Conservation (phyloP, 2,329 filamentous ascomycete genomes). For the Colletotrichum sp. region DNA sequence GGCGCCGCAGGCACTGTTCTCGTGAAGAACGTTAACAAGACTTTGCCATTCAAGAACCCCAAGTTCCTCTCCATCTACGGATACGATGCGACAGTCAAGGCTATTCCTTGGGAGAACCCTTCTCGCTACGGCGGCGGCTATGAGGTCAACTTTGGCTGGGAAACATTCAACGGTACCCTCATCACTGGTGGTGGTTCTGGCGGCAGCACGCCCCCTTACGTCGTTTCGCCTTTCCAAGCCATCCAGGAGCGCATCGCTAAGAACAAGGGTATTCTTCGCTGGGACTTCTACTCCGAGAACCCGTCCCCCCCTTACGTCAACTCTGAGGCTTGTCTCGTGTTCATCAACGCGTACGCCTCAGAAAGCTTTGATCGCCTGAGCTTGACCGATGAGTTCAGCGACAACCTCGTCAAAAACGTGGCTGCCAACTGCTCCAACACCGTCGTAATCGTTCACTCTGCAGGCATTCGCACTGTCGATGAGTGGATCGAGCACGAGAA, state of each 20-base stretch:
- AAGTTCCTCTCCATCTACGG: slow-evolving; percentile 64
- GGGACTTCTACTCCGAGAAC: slow-evolving; percentile 57
- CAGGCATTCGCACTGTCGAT: slow-evolving; percentile 61
- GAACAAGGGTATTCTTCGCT: slow-evolving; percentile 55
- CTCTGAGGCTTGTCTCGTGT: slow-evolving; percentile 71
- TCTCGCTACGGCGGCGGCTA: slow-evolving; percentile 48
- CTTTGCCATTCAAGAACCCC: slow-evolving; percentile 64
- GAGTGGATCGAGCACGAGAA: slow-evolving; percentile 67
- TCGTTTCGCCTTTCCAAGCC: slow-evolving; percentile 54
- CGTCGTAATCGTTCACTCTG: slow-evolving; percentile 69
- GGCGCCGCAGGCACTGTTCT: slow-evolving; percentile 71
- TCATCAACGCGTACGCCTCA: slow-evolving; percentile 72
- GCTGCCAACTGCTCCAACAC: slow-evolving; percentile 66
- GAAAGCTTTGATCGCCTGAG: slow-evolving; percentile 72
- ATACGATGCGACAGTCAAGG: slow-evolving; percentile 63
- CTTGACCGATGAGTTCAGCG: slow-evolving; percentile 70
- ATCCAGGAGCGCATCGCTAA: slow-evolving; percentile 54
- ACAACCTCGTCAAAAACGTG: slow-evolving; percentile 61
- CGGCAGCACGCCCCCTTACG: slow-evolving; percentile 25
- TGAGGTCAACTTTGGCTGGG: slow-evolving; percentile 23
- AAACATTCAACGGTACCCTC: slow-evolving; percentile 53
- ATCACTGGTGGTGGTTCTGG: slow-evolving; percentile 35
- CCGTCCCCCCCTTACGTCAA: slow-evolving; percentile 49
- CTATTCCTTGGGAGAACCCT: slow-evolving; percentile 7
- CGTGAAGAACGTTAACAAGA: slow-evolving; percentile 72